Base-by-base conservation (phyloP, 2,329 filamentous ascomycete species). In the Ophiognomonia clavigignenti-juglandacearum region DNA sequence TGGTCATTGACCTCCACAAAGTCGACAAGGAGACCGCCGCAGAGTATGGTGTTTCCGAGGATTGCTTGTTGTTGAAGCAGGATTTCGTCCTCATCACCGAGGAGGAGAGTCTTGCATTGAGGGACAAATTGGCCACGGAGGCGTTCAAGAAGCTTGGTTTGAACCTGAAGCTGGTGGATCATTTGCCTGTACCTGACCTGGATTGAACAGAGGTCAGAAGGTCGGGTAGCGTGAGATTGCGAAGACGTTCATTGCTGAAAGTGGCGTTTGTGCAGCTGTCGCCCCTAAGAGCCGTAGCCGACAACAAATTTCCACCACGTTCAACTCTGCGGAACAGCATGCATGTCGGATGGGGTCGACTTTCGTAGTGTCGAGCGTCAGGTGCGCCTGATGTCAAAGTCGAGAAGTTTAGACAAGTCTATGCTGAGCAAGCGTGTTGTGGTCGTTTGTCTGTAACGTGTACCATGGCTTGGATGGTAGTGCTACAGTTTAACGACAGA, bases 81-180 rank as follows among this genome's bases (percentile, higher is more conserved):
- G 84, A 92, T 56, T 95, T 95, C 63, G 83, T 93, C 29, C 71
- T 95, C 8, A 83, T 88, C 1, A 81, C 80, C 0, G 75, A 88
- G 51, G 69, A 82, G 51, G 85, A 93, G 64, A 84, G 86, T 24
- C 74, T 71, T 52, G 68, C 75, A 51, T 61, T 93, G 62, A 75
- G 85, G 45, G 81, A 87, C 57, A 67, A 78, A 60, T 69, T 73
- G 26, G 85, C 86, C 1, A 70, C 76, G 55, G 74, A 83, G 55
- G 87, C 86, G 1, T 70, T 92, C 66, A 69, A 78, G 61, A 76
- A 77, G 55, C 62, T 88, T 51, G 87, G 87, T 0, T 67, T 77
- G 54, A 82, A 75, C 57, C 79, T 91, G 66, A 87, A 83, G 71
- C 72, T 93, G 50, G 77, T 88, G 39, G 80, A 91, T 59, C 86